A percentile compares a stretch with the other conserved stretches of the same genome.
These are phyloP conservation scores for Bruguiera parviflora DNA, from an alignment of 345 rosid species.

Conservation along the genomic window DNA sequence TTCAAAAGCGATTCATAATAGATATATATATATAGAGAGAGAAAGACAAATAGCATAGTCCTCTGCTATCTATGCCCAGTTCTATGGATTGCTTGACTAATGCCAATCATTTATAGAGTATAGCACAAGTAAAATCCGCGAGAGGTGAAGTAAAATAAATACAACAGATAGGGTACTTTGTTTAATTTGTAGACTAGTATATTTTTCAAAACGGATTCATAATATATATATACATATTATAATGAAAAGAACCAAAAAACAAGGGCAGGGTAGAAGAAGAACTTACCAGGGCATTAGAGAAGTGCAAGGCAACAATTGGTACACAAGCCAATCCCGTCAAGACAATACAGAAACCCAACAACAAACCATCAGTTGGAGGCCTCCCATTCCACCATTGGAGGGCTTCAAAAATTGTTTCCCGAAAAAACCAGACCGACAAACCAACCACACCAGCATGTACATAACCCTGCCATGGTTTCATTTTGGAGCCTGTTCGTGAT, in stretches of 20 bases:
- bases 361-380: conserved; percentile 90
- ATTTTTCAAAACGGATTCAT: neutral
- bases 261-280: neutral
- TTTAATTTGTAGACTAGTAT: neutral
- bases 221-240: too few relatives aligned
- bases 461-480: conserved; percentile 99
- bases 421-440: conserved; percentile 87
- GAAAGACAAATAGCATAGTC: neutral
- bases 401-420: conserved; percentile 95
- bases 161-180: neutral
- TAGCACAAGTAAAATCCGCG: neutral
- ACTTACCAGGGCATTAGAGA: conserved; percentile 87
- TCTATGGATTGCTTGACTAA: neutral
- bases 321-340: conserved; percentile 85
- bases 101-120: neutral
- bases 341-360: conserved; percentile 81
- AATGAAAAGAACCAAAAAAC: neutral
- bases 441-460: conserved; percentile 78
- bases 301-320: conserved; percentile 88
- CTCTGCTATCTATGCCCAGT: neutral
- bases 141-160: neutral
- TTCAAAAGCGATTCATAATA: neutral
- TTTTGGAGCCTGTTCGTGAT: conserved; percentile 72
- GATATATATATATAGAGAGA: neutral
- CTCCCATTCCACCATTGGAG: conserved; percentile 97